Base-by-base conservation (phyloP, 2,329 filamentous ascomycete genomes). In the Fusarium cicatricum region DNA sequence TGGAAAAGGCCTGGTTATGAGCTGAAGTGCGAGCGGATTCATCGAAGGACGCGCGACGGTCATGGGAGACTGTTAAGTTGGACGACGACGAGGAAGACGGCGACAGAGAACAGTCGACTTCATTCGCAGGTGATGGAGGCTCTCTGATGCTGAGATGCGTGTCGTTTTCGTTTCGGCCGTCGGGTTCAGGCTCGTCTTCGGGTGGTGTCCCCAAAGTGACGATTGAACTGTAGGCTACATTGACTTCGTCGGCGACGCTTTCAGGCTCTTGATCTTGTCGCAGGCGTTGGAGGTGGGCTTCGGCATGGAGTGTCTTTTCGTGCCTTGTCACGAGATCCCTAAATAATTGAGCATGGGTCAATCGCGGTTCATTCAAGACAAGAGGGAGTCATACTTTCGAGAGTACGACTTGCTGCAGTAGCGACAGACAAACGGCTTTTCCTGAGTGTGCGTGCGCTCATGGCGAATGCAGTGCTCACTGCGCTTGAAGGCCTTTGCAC, bases 401-500 rank as follows among this genome's bases (percentile, higher is more conserved):
- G 55, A 52, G 49, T 62, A 62, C 1, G 55, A 39, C 16, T 62
- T 62, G 15, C 17, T 15, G 15, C 59, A 62, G 19, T 56, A 62
- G 14, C 55, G 55, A 45, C 59, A 62, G 3, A 29, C 17, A 29
- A 62, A 62, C 0, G 59, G 59, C 48, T 62, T 62, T 7, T 62
- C 59, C 11, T 47, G 44, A 2, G 59, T 62, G 21, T 62, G 59
- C 11, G 32, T 56, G 33, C 55, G 59, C 41, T 59, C 59, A 51
- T 62, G 59, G 32, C 59, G 59, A 14, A 60, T 45, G 42, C 59
- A 60, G 16, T 62, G 59, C 29, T 62, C 59, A 31, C 59, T 62
- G 14, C 59, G 59, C 42, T 62, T 62, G 42, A 62, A 62, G 3
- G 28, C 12, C 26, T 60, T 62, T 21, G 28, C 29, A 26, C 58